phyloP scores from a whole-genome alignment of 2,329 filamentous ascomycete species.

The Colletotrichum salicis region DNA sequence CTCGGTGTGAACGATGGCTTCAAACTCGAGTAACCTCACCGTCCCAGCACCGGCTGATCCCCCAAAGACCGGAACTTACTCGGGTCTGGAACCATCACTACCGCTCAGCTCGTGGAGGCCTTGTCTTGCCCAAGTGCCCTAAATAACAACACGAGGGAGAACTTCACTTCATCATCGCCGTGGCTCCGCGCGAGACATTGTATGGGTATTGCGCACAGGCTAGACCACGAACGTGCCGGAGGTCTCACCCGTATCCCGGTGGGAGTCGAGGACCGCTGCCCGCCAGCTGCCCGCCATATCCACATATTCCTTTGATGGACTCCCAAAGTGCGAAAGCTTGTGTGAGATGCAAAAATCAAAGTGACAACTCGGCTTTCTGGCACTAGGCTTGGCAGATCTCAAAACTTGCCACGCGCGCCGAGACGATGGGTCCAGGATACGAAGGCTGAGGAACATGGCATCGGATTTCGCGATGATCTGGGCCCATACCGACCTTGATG shows the following conservation, averaged over 20 bases:
- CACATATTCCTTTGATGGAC: neutral
- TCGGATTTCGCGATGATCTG: neutral
- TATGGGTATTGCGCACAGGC: neutral
- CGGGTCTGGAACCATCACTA: neutral
- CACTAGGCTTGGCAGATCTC: neutral
- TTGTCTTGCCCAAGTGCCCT: neutral
- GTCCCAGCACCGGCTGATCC: neutral
- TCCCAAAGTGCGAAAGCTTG: neutral
- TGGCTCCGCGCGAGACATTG: slow-evolving; percentile 25
- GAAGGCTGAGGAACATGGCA: neutral
- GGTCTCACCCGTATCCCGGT: slow-evolving; percentile 17
- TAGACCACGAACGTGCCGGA: slow-evolving; percentile 14
- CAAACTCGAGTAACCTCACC: neutral
- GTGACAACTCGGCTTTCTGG: neutral
- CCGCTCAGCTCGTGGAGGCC: slow-evolving; percentile 6
- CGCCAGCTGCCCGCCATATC: neutral
- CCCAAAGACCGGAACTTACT: neutral
- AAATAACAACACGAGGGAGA: slow-evolving; percentile 5
- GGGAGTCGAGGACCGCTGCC: neutral
- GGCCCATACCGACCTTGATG: neutral
- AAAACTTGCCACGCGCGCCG: neutral
- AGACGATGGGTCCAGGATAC: neutral
- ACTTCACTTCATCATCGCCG: slow-evolving; percentile 9
- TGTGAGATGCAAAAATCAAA: neutral
- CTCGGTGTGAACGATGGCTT: neutral